Base-by-base conservation (phyloP, 352 stramenopile species). In the Phytophthora sojae region DNA sequence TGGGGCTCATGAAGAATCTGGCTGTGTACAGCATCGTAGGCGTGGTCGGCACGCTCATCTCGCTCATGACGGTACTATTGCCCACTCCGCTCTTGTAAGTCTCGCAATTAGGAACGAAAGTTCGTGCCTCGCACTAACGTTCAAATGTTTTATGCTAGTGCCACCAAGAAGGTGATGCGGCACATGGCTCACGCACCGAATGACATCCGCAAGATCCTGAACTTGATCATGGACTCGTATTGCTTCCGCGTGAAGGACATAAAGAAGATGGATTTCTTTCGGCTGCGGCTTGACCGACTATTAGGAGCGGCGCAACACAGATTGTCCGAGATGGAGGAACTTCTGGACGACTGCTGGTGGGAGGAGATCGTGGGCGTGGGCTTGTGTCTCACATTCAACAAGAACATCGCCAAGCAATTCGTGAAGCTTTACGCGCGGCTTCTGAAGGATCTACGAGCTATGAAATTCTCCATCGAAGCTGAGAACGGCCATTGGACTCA, bases 151-250 rank as follows among this genome's bases (percentile, higher is more conserved):
- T n/a, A 19, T 47, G 17, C 5, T 52, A 89, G 81, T 50, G 86
- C 84, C 4, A 94, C 88, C 25, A 75, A 73, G 8, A 73, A 88
- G 25, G 57, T 94, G 4, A 76, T 81, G 52, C 57, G 62, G 0
- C 67, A 90, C 29, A 85, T 88, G 61, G 63, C 65, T 7, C 67
- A 83, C 29, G 80, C 84, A 9, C 75, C 81, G 15, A 69, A 73
- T 15, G 84, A 91, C 32, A 81, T 91, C 14, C 75, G 81, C n/a
- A 86, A 94, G 65, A 85, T 92, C n/a, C 75, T 92, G 19, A 92
- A 94, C 62, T 69, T 94, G 23, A 90, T 93, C 57, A 84, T 93
- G 47, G 86, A 93, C 56, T 76, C 86, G 17, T 93, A 93, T 57
- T 93, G 86, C 45, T 93, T 93, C 64, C 79, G 81, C 2, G 81